These are phyloP conservation scores for Penicillium glabrum DNA, from an alignment of 2,329 filamentous ascomycete genomes.

Conservation along the genomic window DNA sequence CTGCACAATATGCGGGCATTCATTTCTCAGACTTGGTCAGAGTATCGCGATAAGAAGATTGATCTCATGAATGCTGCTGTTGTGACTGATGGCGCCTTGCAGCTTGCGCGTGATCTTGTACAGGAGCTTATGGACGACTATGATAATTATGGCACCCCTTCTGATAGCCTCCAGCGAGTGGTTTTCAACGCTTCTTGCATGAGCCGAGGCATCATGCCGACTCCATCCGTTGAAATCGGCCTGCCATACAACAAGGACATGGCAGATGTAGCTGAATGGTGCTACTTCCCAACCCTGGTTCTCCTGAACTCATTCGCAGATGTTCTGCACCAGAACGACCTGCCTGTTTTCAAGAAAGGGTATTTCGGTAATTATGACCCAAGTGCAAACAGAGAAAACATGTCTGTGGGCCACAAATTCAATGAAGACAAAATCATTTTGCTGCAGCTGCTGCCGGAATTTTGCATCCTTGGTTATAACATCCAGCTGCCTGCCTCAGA, in stretches of 20 bases:
- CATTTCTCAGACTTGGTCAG: no score
- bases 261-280: slow-evolving; percentile 27
- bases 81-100: no score
- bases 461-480: slow-evolving; percentile 11
- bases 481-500: slow-evolving; percentile 26
- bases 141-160: no score
- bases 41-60: no score
- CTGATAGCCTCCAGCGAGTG: no score
- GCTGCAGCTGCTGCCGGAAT: slow-evolving; percentile 1
- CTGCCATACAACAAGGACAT: slow-evolving; percentile 28
- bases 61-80: no score
- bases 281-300: slow-evolving; percentile 18
- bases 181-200: no score
- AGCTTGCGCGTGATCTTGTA: no score
- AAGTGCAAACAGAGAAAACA: slow-evolving; percentile 26
- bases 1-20: no score
- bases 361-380: slow-evolving; percentile 33
- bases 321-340: slow-evolving; percentile 18
- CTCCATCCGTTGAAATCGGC: slow-evolving; percentile 24
- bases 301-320: slow-evolving; percentile 23
- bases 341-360: slow-evolving; percentile 28
- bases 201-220: no score
- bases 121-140: no score
- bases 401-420: slow-evolving; percentile 30
- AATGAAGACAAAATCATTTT: slow-evolving; percentile 37